phyloP scores from a whole-genome alignment of 1,284 basidiomycete species.

The Thecaphora thlaspeos region DNA sequence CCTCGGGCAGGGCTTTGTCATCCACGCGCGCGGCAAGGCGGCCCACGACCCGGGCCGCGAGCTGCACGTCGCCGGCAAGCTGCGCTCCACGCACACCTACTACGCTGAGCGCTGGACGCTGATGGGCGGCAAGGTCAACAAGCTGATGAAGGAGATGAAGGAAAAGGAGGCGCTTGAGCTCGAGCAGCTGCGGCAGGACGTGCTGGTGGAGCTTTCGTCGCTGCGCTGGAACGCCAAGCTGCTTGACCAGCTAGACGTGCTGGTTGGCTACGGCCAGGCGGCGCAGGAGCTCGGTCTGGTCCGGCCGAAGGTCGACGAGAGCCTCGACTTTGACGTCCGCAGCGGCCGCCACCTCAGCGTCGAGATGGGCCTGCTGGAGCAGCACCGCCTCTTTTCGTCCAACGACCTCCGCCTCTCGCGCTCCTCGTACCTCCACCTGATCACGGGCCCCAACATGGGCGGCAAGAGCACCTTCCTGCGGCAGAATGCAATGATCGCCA shows the following conservation, averaged over 20 bases:
- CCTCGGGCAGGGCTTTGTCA: conserved; percentile 51
- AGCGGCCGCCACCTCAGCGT: conserved; percentile 90
- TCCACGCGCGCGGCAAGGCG: conserved; percentile 40
- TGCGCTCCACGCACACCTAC: conserved; percentile 44
- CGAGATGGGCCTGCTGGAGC: conserved; percentile 77
- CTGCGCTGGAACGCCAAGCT: conserved; percentile 73
- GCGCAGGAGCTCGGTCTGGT: conserved; percentile 77
- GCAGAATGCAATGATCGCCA: conserved; percentile 45
- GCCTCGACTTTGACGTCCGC: conserved; percentile 63
- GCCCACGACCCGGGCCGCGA: background rate
- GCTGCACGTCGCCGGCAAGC: conserved; percentile 42
- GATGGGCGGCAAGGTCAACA: conserved; percentile 33
- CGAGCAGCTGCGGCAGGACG: conserved; percentile 38
- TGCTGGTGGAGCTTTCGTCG: conserved; percentile 10
- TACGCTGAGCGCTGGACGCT: conserved; percentile 39
- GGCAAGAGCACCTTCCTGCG: conserved; percentile 68
- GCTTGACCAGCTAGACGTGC: conserved; percentile 85
- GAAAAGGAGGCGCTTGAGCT: conserved; percentile 36
- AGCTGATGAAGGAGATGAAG: conserved; percentile 26
- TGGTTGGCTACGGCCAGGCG: conserved; percentile 75
- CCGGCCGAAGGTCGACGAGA: conserved; percentile 69
- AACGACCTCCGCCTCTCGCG: conserved; percentile 70
- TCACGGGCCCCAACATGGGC: conserved; percentile 90
- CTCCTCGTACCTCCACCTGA: conserved; percentile 64
- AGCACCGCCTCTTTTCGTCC: conserved; percentile 60